Percentiles rank a stretch among this genome's conserved stretches.
These are phyloP conservation scores for Phtheirospermum japonicum DNA, from an alignment of 257 asterid genomes.

Conservation along the genomic window DNA sequence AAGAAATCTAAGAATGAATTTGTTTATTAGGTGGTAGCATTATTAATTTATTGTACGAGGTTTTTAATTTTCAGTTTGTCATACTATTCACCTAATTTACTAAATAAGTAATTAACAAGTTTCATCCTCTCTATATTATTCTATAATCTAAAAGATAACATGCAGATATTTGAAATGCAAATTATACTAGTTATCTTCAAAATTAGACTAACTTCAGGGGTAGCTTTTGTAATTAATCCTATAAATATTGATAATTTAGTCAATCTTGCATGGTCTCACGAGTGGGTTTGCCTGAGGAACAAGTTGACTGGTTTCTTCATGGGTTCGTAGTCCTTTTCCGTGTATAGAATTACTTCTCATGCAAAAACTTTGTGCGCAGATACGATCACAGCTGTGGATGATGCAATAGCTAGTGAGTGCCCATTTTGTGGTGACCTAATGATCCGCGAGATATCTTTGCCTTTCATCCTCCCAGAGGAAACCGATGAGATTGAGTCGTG, in stretches of 20 bases:
- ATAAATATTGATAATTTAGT: too few species aligned
- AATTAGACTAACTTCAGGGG: neutral
- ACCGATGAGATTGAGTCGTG: slow-evolving; percentile 63
- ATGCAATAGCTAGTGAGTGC: slow-evolving; percentile 89
- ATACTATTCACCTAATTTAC: neutral
- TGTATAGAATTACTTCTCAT: slow-evolving; percentile 2
- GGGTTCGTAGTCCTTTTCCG: slow-evolving; percentile 64
- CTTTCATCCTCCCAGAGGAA: slow-evolving; percentile 63
- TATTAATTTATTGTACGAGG: too few species aligned
- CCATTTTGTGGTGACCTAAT: slow-evolving; percentile 91
- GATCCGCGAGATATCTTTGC: slow-evolving; percentile 87
- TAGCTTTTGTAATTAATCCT: neutral
- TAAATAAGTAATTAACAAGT: too few species aligned
- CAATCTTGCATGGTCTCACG: neutral
- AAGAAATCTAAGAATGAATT: slow-evolving; percentile 18
- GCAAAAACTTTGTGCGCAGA: slow-evolving; percentile 46
- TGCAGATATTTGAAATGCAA: neutral
- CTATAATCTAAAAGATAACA: neutral
- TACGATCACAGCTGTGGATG: slow-evolving; percentile 82
- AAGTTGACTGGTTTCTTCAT: slow-evolving; percentile 24
- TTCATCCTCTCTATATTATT: neutral
- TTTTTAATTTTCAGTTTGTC: too few species aligned
- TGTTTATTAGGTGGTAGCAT: neutral
- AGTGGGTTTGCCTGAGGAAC: neutral
- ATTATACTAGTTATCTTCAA: neutral